Evolutionary conservation across 176 grass and related monocot species (phyloP), one percentile per base, ranked within the genome.

Genomic region (Coix lacrymajobi): DNA sequence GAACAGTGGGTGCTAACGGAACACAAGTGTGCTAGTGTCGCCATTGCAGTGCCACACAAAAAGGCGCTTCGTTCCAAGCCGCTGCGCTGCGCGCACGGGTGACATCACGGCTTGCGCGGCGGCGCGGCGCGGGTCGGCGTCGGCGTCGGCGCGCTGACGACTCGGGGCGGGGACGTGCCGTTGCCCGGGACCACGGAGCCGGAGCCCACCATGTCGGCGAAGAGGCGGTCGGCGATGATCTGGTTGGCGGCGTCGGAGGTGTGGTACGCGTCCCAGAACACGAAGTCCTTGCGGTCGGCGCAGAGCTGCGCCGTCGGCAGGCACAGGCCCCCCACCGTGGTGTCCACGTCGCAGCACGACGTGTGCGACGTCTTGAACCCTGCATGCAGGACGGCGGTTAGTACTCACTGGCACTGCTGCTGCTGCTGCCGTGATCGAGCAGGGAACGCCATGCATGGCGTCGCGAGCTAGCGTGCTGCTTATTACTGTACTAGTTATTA

Each of bases 191-290:
- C 79, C 4, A 76, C 81, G 5, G 77, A 32, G 76, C 80, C 86
- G 11, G 88, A 52, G 62, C 74, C 52, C 26, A 89, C 78, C 88
- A 89, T 89, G 3, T 85, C 83, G 25, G 63, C 52, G 62, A 91
- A 99, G 73, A 99, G 85, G 75, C 38, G 66, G 36, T 83, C 78
- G 36, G 96, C 93, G 79, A 99, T 99, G 76, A 96, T 69, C 83
- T 90, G 61, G 77, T 96, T 99, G 25, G 96, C 96, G 17, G 96
- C 91, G 51, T 99, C 96, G 30, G 93, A 90, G 69, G 96, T 95
- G 91, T 96, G 96, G 69, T 99, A 99, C 2, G 93, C 96, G 56
- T 99, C 96, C 96, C 96, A 99, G 88, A 99, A 96, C 64, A 99
- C 93, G 61, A 87, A 99, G 26, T 86, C 89, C 40, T 43, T 85